Evolutionary conservation across 2,329 filamentous ascomycete species (phyloP).

Genomic region (Colletotrichum camelliae): DNA sequence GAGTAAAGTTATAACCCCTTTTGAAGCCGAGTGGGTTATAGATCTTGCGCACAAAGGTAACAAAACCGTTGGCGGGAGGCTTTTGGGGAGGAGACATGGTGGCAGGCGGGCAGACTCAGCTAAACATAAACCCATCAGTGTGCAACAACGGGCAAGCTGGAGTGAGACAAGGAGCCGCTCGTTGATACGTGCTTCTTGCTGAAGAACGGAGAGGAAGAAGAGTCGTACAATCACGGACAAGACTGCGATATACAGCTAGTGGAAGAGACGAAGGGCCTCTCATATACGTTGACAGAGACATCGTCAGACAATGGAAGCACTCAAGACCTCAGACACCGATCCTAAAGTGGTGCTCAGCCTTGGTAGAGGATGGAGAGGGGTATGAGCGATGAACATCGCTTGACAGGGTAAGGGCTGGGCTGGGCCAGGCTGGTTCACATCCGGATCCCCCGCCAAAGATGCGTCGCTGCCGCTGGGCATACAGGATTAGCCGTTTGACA

Average conservation of each 20-base stretch:
- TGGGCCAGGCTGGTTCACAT: background rate
- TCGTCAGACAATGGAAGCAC: background rate
- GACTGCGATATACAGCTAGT: background rate
- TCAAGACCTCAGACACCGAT: background rate
- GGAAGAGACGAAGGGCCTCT: background rate
- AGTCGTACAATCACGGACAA: background rate
- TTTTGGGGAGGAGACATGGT: background rate
- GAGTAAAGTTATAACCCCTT: conserved; percentile 61
- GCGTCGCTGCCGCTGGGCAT: background rate
- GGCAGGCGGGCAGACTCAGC: background rate
- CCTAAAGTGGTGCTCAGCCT: background rate
- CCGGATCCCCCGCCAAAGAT: background rate
- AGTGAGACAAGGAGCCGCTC: background rate
- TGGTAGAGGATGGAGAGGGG: background rate
- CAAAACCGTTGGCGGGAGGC: conserved; percentile 24
- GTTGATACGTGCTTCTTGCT: background rate
- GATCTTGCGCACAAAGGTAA: conserved; percentile 29
- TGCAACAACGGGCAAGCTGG: background rate
- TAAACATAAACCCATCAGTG: background rate
- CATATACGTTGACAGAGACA: background rate
- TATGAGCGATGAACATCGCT: background rate
- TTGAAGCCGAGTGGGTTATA: conserved; percentile 58
- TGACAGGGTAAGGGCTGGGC: background rate
- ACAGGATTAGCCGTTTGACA: conserved; percentile 2
- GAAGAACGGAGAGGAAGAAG: conserved; percentile 2